Percentiles rank a stretch among this genome's conserved stretches.
Conservation (phyloP, 805 yeast species). For the Metschnikowia gelsemii region DNA sequence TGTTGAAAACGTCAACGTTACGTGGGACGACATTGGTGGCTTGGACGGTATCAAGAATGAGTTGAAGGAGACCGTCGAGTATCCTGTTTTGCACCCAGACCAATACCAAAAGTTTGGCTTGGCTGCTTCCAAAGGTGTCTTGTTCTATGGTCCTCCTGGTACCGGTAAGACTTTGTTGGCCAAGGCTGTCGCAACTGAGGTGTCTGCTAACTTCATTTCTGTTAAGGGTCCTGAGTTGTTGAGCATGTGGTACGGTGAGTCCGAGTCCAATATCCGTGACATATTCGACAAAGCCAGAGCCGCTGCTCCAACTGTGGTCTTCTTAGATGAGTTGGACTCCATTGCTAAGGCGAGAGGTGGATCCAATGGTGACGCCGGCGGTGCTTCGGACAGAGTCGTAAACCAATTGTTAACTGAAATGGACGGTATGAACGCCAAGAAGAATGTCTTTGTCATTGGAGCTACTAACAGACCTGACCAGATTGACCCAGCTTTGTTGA, state of each 20-base stretch:
- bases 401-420: slow-evolving; percentile 94
- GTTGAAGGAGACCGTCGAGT: slow-evolving; percentile 97
- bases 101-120: slow-evolving; percentile 97
- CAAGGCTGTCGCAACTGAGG: slow-evolving; percentile 99
- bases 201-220: slow-evolving; percentile 95
- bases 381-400: slow-evolving; percentile 94
- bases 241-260: slow-evolving; percentile 99
- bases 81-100: slow-evolving; percentile 98
- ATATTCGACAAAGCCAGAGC: slow-evolving; percentile 98
- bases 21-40: slow-evolving; percentile 99
- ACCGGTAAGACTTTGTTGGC: slow-evolving; percentile 98
- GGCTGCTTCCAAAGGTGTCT: slow-evolving; percentile 97
- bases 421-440: slow-evolving; percentile 99
- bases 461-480: slow-evolving; percentile 99
- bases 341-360: slow-evolving; percentile 98
- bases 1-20: slow-evolving; percentile 96
- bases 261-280: slow-evolving; percentile 95
- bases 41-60: slow-evolving; percentile 94
- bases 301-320: slow-evolving; percentile 98
- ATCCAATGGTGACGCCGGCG: slow-evolving; percentile 72
- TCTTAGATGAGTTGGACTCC: slow-evolving; percentile 96
- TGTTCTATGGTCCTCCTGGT: slow-evolving; percentile 99
- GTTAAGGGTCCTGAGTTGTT: slow-evolving; percentile 96
- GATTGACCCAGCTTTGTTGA: slow-evolving; percentile 95
- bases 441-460: slow-evolving; percentile 97